These are phyloP conservation scores for Psilocybe cyanescens DNA, from an alignment of 768 basidiomycete species.

Conservation along the genomic window DNA sequence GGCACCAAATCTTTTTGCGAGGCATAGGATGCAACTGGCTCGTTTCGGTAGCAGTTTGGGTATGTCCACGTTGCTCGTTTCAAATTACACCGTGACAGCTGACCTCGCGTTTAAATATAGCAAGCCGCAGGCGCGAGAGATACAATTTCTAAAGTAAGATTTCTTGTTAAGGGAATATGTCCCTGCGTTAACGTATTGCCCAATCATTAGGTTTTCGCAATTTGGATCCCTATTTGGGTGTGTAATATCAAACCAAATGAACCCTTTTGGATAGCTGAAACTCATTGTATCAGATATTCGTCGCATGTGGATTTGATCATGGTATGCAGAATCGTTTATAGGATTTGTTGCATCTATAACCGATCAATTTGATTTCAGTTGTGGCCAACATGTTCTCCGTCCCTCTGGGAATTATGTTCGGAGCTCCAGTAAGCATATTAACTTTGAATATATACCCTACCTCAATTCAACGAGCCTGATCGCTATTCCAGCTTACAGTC, in stretches of 20 bases:
- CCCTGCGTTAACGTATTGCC: not conserved
- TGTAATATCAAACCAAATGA: conserved; percentile 16
- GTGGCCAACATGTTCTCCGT: conserved; percentile 81
- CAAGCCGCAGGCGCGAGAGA: conserved; percentile 73
- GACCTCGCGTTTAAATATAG: conserved; percentile 34
- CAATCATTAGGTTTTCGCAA: conserved; percentile 50
- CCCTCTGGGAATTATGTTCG: conserved; percentile 72
- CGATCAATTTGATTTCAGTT: conserved; percentile 36
- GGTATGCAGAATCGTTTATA: conserved; percentile 38
- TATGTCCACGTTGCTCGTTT: conserved; percentile 31
- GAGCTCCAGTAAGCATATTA: conserved; percentile 53
- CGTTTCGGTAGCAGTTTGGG: conserved; percentile 76
- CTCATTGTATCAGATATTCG: conserved; percentile 53
- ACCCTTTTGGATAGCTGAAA: not conserved
- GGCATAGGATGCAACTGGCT: conserved; percentile 83
- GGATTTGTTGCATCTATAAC: not conserved
- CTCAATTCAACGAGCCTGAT: conserved; percentile 1
- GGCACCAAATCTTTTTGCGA: conserved; percentile 75
- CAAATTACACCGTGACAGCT: not conserved
- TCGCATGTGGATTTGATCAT: conserved; percentile 73
- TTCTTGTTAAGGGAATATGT: not conserved
- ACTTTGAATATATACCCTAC: not conserved
- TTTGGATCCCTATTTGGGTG: conserved; percentile 81
- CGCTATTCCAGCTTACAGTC: conserved; percentile 43
- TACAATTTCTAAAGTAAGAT: conserved; percentile 64